Conservation (phyloP, 345 rosid genomes). For the Alliaria petiolata region DNA sequence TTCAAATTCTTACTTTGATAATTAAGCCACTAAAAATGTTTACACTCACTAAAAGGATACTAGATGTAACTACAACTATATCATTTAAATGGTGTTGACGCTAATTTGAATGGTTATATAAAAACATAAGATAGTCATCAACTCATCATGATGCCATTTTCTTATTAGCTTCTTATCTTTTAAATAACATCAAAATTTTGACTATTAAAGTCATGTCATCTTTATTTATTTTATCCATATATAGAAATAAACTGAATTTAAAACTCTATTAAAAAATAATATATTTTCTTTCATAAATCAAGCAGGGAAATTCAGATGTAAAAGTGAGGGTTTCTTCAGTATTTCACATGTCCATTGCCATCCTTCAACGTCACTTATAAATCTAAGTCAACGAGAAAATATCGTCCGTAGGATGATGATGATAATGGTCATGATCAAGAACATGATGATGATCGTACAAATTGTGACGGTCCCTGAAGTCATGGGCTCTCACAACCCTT, state of each 20-base stretch:
- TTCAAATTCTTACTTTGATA: neutral
- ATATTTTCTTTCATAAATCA: conserved; percentile 16
- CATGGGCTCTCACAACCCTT: conserved; percentile 21
- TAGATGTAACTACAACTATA: neutral
- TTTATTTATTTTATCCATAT: neutral
- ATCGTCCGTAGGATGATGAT: conserved; percentile 29
- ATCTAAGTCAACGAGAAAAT: conserved; percentile 33
- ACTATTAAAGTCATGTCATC: neutral
- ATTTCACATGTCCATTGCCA: conserved; percentile 33
- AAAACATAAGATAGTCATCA: neutral
- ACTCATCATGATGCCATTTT: neutral
- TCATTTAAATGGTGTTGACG: neutral
- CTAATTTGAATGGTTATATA: neutral
- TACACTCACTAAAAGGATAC: neutral
- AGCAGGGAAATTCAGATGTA: conserved; percentile 25
- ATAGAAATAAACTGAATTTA: neutral
- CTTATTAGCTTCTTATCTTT: neutral
- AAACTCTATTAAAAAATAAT: neutral
- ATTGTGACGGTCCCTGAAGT: conserved; percentile 27
- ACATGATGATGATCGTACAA: conserved; percentile 21
- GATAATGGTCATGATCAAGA: conserved; percentile 16
- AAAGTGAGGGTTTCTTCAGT: conserved; percentile 26
- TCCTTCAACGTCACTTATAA: conserved; percentile 31
- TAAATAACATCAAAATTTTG: too few relatives aligned
- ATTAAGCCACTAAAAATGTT: neutral